phyloP scores from a whole-genome alignment of 2,329 filamentous ascomycete genomes.

The Xylariaceae sp. region DNA sequence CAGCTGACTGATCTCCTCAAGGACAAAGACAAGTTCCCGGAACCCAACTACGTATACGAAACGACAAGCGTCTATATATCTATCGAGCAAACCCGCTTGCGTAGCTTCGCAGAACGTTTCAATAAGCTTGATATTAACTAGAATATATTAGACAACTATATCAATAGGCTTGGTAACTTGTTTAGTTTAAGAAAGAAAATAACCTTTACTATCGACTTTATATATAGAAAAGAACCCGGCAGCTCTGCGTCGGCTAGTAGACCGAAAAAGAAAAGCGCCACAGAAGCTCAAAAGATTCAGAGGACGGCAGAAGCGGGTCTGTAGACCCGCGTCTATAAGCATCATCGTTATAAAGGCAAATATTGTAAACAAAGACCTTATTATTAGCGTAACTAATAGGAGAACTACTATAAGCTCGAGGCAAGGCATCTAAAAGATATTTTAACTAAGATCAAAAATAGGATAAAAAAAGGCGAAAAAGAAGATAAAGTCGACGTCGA shows the following conservation, averaged over 20 bases:
- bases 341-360: background rate
- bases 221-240: background rate
- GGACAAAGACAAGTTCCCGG: background rate
- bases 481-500: conserved; percentile 18
- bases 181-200: background rate
- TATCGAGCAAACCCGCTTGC: background rate
- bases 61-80: background rate
- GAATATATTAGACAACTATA: background rate
- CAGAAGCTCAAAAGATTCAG: background rate
- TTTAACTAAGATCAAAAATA: conserved; percentile 11
- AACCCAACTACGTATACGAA: background rate
- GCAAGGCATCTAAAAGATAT: conserved; percentile 20
- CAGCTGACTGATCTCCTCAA: background rate
- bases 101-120: background rate
- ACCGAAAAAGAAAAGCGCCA: background rate
- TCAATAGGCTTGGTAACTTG: background rate
- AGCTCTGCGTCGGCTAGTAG: background rate
- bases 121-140: background rate
- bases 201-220: background rate
- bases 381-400: conserved; percentile 17
- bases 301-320: background rate
- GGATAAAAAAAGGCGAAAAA: conserved; percentile 22
- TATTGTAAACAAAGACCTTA: background rate
- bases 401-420: conserved; percentile 16
- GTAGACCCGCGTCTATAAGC: background rate